phyloP scores from a whole-genome alignment of 345 rosid species.

The Eucalyptus marginata region DNA sequence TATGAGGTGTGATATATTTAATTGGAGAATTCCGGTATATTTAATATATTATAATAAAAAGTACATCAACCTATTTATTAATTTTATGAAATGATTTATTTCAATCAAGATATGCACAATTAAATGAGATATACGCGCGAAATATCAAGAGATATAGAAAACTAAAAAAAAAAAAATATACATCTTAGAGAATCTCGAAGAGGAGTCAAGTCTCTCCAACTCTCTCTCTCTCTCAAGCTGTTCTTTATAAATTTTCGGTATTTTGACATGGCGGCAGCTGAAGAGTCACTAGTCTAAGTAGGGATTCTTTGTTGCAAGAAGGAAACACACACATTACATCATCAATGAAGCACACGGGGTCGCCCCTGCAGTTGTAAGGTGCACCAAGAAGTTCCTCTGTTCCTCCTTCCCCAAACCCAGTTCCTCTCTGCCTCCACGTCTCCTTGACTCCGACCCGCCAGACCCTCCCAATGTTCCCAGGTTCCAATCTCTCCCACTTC shows the following conservation, averaged over 20 bases:
- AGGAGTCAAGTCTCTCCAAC: too few species aligned
- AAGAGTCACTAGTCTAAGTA: neutral
- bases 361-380: neutral
- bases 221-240: neutral
- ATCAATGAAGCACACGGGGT: neutral
- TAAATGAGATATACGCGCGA: too few species aligned
- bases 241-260: neutral
- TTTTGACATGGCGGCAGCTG: neutral
- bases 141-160: too few species aligned
- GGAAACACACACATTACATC: neutral
- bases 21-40: too few species aligned
- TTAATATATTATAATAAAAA: too few species aligned
- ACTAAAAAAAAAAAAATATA: too few species aligned
- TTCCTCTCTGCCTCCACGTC: neutral
- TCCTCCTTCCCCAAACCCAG: neutral
- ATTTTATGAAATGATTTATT: too few species aligned
- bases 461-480: neutral
- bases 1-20: too few species aligned
- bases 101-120: too few species aligned
- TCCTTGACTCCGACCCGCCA: neutral
- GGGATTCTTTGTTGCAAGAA: neutral
- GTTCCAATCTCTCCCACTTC: neutral
- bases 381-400: neutral
- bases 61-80: too few species aligned
- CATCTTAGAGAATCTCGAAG: too few species aligned